Conservation (phyloP, 1,139 yeast species). For the Kluyveromyces sp. region DNA sequence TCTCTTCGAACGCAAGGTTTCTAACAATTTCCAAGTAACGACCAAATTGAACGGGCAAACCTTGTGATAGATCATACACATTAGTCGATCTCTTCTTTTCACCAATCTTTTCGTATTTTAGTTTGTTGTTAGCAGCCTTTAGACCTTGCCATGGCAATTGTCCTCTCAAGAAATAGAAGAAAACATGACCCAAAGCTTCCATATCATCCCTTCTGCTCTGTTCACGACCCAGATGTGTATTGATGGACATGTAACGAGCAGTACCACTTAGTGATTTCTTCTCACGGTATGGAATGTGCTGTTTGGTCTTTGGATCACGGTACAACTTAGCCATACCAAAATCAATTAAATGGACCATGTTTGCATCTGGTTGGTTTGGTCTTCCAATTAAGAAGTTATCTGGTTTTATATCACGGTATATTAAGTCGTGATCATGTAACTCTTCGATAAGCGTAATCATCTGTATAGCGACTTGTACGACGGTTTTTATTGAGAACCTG, state of each 20-base stretch:
- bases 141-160: slow-evolving; percentile 98
- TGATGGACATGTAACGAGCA: slow-evolving; percentile 91
- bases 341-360: slow-evolving; percentile 89
- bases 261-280: slow-evolving; percentile 95
- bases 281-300: slow-evolving; percentile 94
- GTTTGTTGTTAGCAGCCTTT: slow-evolving; percentile 77
- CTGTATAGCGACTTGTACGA: slow-evolving; percentile 66
- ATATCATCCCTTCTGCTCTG: slow-evolving; percentile 95
- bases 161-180: slow-evolving; percentile 91
- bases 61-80: slow-evolving; percentile 58
- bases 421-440: slow-evolving; percentile 61
- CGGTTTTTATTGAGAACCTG: slow-evolving; percentile 59
- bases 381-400: slow-evolving; percentile 96
- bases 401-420: slow-evolving; percentile 78
- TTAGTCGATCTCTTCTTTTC: slow-evolving; percentile 69
- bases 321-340: slow-evolving; percentile 95
- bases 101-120: slow-evolving; percentile 76
- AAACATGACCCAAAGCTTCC: slow-evolving; percentile 91
- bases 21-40: slow-evolving; percentile 68
- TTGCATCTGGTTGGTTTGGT: slow-evolving; percentile 57
- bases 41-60: slow-evolving; percentile 70
- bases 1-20: slow-evolving; percentile 64
- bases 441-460: slow-evolving; percentile 63
- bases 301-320: slow-evolving; percentile 90
- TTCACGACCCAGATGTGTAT: slow-evolving; percentile 94